Evolutionary conservation across 1,284 basidiomycete species (phyloP), one percentile per base, ranked within the genome.

Genomic region (Calocybe gambosa): DNA sequence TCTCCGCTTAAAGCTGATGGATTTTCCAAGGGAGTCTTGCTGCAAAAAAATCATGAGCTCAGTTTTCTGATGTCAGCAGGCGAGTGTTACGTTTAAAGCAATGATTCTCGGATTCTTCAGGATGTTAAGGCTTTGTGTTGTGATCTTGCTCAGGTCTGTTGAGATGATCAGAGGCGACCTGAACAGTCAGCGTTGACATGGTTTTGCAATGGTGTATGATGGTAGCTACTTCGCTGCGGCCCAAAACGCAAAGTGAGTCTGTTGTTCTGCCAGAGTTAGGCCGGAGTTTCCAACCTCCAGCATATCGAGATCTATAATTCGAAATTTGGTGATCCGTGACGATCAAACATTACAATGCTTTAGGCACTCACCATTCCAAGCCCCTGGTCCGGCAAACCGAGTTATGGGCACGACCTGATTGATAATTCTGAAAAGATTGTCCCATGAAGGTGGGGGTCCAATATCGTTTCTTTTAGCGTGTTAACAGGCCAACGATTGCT

Each of bases 211-310:
- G 29, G 46, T 37, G 20, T 29, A 18, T 15, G 46, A 7, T 18
- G 43, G 6, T 16, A 51, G 61, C 44, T 40, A 67, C 67, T 71
- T 72, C 7, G 60, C 63, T 6, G 71, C 71, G 12, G 70, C 70
- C 73, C 72, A 75, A 45, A 74, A 74, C 1, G 69, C 68, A 41
- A 75, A 75, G 45, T 77, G 72, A 8, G 67, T 73, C 44, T 68
- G 67, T 52, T 74, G 73, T 45, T 75, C 74, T 1, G 56, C 60
- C 10, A 51, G 45, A 0, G 70, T 70, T 21, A 76, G 50, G 3
- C 69, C 72, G 4, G 55, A 43, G 50, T 75, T 74, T 5, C 74
- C 73, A 16, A 75, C 72, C 50, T 76, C 70, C 21, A 75, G 61
- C 57, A 75, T 55, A 53, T 75, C 72, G 18, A 75, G 61, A 54